These are phyloP conservation scores for Aspergillus neoniger DNA, from an alignment of 2,329 filamentous ascomycete genomes.

Conservation along the genomic window DNA sequence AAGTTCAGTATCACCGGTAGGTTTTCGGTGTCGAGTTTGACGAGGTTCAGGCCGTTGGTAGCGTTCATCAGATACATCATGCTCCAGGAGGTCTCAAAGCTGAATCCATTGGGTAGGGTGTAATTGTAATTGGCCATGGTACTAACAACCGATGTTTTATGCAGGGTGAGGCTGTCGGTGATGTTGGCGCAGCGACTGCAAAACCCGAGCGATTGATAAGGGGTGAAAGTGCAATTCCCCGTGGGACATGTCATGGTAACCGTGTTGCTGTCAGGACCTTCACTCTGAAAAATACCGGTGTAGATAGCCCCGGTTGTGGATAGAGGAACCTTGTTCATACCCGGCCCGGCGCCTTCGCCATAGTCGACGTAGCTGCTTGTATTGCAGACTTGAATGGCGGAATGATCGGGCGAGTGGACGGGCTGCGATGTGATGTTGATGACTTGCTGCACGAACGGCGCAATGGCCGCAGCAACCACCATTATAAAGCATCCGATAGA, in stretches of 20 bases:
- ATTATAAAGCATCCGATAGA: conserved; percentile 32
- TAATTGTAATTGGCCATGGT: conserved; percentile 20
- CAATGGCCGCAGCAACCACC: conserved; percentile 30
- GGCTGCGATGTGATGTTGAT: conserved; percentile 25
- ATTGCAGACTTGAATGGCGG: conserved; percentile 27
- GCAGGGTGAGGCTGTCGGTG: conserved; percentile 16
- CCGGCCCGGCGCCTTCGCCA: conserved; percentile 21
- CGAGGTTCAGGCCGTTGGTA: conserved; percentile 15
- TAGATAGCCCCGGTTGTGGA: conserved; percentile 32
- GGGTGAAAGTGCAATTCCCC: conserved; percentile 35
- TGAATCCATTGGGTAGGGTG: conserved; percentile 23
- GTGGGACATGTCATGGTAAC: conserved; percentile 31
- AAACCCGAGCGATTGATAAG: conserved; percentile 34
- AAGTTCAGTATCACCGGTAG: conserved; percentile 25
- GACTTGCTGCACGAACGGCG: conserved; percentile 36
- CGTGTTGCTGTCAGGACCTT: conserved; percentile 19
- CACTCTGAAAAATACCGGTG: conserved; percentile 30
- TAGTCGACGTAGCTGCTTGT: conserved; percentile 25
- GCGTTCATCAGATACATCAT: conserved; percentile 25
- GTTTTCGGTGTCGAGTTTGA: conserved; percentile 16
- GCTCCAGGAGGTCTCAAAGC: conserved; percentile 17
- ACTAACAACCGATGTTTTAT: neutral
- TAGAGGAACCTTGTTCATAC: conserved; percentile 27
- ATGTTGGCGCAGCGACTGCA: conserved; percentile 29
- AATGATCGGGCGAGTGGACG: conserved; percentile 14